Evolutionary conservation across 495 filamentous ascomycete species (phyloP).

Genomic region (Podospora comata): DNA sequence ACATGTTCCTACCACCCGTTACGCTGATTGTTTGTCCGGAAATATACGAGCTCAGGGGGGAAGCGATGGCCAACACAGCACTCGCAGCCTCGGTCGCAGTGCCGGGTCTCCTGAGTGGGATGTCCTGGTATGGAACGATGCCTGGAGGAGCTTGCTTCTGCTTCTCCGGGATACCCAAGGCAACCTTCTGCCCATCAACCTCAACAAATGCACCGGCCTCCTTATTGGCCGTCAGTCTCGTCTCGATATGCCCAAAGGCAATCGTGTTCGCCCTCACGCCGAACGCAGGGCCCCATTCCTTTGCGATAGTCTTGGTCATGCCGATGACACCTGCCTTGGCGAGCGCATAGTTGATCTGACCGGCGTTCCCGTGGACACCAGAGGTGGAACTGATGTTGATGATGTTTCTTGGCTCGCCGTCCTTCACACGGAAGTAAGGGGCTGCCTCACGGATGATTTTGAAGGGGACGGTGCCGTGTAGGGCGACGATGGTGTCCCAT

Average conservation of each 20-base stretch:
- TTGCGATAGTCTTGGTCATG: constrained; percentile 80
- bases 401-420: constrained; percentile 71
- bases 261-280: constrained; percentile 81
- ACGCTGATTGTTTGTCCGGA: constrained; percentile 81
- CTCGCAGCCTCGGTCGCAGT: constrained; percentile 75
- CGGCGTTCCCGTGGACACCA: constrained; percentile 78
- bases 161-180: constrained; percentile 67
- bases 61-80: constrained; percentile 74
- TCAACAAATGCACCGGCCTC: constrained; percentile 74
- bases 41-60: constrained; percentile 76
- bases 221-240: constrained; percentile 74
- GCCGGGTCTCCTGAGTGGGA: constrained; percentile 72
- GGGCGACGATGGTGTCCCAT: constrained; percentile 79
- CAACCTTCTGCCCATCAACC: constrained; percentile 72
- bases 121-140: constrained; percentile 56
- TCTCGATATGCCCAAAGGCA: constrained; percentile 76
- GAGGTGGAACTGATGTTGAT: constrained; percentile 79
- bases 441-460: constrained; percentile 73
- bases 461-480: constrained; percentile 82
- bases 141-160: constrained; percentile 32
- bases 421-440: constrained; percentile 81
- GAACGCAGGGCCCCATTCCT: constrained; percentile 86
- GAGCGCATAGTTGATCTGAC: constrained; percentile 80
- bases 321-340: constrained; percentile 80
- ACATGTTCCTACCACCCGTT: constrained; percentile 82